Evolutionary conservation across 1,139 yeast genomes (phyloP), one percentile per base, ranked within the genome.

Genomic region (Candida smagusa): DNA sequence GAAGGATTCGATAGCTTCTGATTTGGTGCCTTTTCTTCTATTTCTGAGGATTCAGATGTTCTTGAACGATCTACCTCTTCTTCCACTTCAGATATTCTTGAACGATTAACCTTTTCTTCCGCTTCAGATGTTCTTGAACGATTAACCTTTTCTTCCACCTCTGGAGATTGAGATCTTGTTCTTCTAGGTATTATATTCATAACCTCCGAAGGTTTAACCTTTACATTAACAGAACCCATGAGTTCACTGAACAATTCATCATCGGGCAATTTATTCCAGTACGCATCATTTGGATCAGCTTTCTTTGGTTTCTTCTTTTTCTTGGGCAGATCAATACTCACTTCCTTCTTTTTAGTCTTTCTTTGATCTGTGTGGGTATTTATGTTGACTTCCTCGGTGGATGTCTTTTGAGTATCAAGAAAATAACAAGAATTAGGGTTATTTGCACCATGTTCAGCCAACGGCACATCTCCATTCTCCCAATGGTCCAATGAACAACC

Each of bases 381-480:
- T 12, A 25, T 12, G 6, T 11, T 25, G 9, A 12, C 11, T 6
- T 9, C 28, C 5, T 6, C 28, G 7, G 6, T n/a, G 28, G 11
- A 19, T 24, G 16, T 13, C 22, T 12, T 27, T 26, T 25, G 7
- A 25, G 12, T 22, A 11, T 51, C 55, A 25, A 66, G 44, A 38
- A 79, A 75, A 48, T 72, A 72, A 49, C 94, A 85, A 19, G 48
- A 54, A 2, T 58, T 61, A 0, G 68, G 66, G 6, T 66, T 59
- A 43, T 79, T 63, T 27, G 60, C 58, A 23, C 52, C 53, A 51
- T 81, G 87, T 39, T 77, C 85, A 3, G 47, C 58, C 22, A 73
- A 45, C 0, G 94, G 94, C 43, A 75, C 79, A 58, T 87, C 95
- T 2, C 66, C 67, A 1, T 61, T 58, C 45, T 78, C 87, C 95